Base-by-base conservation (phyloP, 2,329 filamentous ascomycete species). In the Geosmithia flava region DNA sequence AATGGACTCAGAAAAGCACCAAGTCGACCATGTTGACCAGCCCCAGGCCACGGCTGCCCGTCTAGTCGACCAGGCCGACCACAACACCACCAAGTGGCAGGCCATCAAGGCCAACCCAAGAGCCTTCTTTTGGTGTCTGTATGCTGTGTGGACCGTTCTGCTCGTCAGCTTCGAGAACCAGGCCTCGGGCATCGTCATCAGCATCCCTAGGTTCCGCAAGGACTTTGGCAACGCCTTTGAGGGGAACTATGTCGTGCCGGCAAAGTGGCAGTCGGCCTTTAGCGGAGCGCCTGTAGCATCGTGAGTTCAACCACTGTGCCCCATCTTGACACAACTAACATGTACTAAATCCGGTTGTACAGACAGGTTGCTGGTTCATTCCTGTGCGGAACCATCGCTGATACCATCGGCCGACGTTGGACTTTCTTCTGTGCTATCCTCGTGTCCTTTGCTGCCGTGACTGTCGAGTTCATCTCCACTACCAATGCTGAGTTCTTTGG, bases 261-360 rank as follows among this genome's bases (percentile, higher is more conserved):
- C 66, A 3, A 60, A 64, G 16, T 72, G 69, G 69, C 68, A 72
- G 52, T 61, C 59, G 19, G 68, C 68, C 5, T 70, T 71, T 51
- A 60, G 62, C 40, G 68, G 66, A 11, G 69, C 58, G 0, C 67
- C 68, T 2, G 60, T 69, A 17, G 67, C 68, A 29, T 59, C 59
- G 59, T 60, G 47, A 55, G 57, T 55, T 4, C 6, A 37, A 11
- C 40, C 13, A 40, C 10, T 19, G 15, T 41, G 20, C 17, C n/a
- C 29, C n/a, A n/a, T n/a, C n/a, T n/a, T n/a, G n/a, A n/a, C n/a
- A 51, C 23, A 16, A 10, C 44, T 45, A 6, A 30, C 15, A 7
- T 37, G 15, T 37, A 37, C 33, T 37, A 11, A 37, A 5, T 11
- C 6, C 15, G 33, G 15, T 13, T 13, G 33, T 37, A 2, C 2